Percentiles rank a stretch among this genome's conserved stretches.
phyloP scores from a whole-genome alignment of 805 yeast species.

The Vanderwaltozyma polyspora region DNA sequence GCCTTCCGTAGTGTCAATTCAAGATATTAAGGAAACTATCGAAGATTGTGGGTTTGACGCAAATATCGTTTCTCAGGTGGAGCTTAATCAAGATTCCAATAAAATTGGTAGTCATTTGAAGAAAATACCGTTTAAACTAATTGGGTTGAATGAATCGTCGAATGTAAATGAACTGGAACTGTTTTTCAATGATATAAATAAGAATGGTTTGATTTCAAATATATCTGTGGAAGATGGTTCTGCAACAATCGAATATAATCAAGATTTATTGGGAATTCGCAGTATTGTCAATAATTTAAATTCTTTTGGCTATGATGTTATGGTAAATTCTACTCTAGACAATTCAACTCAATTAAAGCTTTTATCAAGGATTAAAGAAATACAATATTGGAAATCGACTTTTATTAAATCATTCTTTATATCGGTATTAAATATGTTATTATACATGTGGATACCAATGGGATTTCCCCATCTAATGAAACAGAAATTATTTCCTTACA shows the following conservation, averaged over 20 bases:
- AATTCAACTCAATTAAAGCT: constrained; percentile 58
- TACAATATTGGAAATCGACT: constrained; percentile 54
- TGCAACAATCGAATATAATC: constrained; percentile 36
- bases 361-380: constrained; percentile 60
- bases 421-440: constrained; percentile 51
- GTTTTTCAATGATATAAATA: neutral
- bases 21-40: constrained; percentile 38
- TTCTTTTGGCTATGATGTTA: constrained; percentile 42
- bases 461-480: constrained; percentile 17
- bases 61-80: constrained; percentile 1
- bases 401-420: constrained; percentile 40
- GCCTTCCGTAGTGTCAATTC: constrained; percentile 20
- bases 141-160: neutral
- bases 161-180: neutral
- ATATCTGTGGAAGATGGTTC: constrained; percentile 1
- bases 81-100: no score
- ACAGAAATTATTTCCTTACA: constrained; percentile 27
- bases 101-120: neutral
- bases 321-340: constrained; percentile 37
- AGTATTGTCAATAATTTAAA: constrained; percentile 43
- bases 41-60: constrained; percentile 75
- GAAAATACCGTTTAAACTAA: neutral
- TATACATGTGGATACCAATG: constrained; percentile 39
- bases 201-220: constrained; percentile 1
- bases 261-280: constrained; percentile 49